Evolutionary conservation across 306 rosid genomes (phyloP).

Genomic region (Erythrophleum fordii): DNA sequence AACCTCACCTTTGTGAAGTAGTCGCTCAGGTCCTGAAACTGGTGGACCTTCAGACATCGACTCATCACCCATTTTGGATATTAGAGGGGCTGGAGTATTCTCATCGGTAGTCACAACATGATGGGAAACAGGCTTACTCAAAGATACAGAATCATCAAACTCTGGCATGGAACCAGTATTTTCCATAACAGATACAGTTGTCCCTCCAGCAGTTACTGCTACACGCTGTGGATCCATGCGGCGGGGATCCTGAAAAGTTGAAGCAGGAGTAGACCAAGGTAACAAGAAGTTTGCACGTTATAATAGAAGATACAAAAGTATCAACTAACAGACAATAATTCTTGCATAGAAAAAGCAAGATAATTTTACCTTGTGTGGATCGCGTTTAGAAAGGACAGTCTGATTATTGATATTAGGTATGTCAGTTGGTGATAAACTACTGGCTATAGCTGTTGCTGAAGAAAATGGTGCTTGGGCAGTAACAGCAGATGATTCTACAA

Average conservation of each 20-base stretch:
- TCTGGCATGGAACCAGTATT: slow-evolving; percentile 58
- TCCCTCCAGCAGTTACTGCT: slow-evolving; percentile 51
- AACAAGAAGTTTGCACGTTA: too few relatives aligned
- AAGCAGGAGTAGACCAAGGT: slow-evolving; percentile 26
- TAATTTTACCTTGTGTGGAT: slow-evolving; percentile 82
- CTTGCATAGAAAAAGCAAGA: too few relatives aligned
- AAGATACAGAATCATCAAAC: slow-evolving; percentile 57
- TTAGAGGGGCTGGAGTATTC: slow-evolving; percentile 47
- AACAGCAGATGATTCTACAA: slow-evolving; percentile 50
- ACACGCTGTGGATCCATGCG: slow-evolving; percentile 89
- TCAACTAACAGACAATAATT: too few relatives aligned
- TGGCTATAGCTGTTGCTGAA: slow-evolving; percentile 49
- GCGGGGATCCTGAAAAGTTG: slow-evolving; percentile 85
- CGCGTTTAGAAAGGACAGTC: slow-evolving; percentile 79
- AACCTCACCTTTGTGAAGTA: slow-evolving; percentile 51
- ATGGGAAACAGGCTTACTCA: slow-evolving; percentile 53
- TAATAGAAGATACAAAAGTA: too few relatives aligned
- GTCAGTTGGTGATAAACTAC: slow-evolving; percentile 60
- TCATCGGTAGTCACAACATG: slow-evolving; percentile 49
- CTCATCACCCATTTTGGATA: slow-evolving; percentile 56
- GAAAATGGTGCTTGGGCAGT: slow-evolving; percentile 54
- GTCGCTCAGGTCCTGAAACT: slow-evolving; percentile 50
- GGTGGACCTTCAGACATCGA: slow-evolving; percentile 49
- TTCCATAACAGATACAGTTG: slow-evolving; percentile 54
- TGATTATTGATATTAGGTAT: slow-evolving; percentile 50